Evolutionary conservation across 257 asterid genomes (phyloP), one percentile per base, ranked within the genome.

Genomic region (Rhazya stricta): DNA sequence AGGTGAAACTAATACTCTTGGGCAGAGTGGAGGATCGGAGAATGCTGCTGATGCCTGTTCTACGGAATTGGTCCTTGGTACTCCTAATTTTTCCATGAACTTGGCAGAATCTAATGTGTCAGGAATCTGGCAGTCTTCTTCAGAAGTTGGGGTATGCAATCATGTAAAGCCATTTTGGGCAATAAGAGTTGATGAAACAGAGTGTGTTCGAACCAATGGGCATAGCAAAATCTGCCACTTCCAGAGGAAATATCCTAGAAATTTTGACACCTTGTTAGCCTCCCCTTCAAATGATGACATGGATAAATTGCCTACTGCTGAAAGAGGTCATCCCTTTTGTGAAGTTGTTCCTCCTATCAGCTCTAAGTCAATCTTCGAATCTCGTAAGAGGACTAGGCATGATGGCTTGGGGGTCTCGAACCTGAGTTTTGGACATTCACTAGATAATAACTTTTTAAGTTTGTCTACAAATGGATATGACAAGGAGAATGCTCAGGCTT

Each of bases 311-410:
- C 60, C 8, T 61, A 50, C 32, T 9, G 41, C 45, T 46, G 57
- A 58, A 36, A 34, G 62, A 67, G 66, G 66, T 72, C 74, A 69
- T 77, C 76, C 76, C 56, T 53, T 73, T 72, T 70, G 48, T 67
- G 80, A 76, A 63, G 53, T 48, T 53, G 75, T 46, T 79, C 82
- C 54, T 78, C 78, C 88, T 74, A 75, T 80, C 67, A 68, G 84
- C 70, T 50, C 77, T 39, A 75, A 80, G 34, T 56, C 70, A 72
- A 71, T 62, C 62, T 81, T 73, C 18, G 80, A 81, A 56, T 81
- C 90, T 67, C 89, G 91, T 32, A 87, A 81, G 72, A 80, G 86
- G 82, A 79, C 87, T 53, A 81, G 82, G 83, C 42, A 66, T 69
- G 70, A 68, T 80, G 76, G 72, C 36, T 45, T 78, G 58, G 72